Evolutionary conservation across 2,329 filamentous ascomycete genomes (phyloP).

Genomic region (Neoarthrinium moseri): DNA sequence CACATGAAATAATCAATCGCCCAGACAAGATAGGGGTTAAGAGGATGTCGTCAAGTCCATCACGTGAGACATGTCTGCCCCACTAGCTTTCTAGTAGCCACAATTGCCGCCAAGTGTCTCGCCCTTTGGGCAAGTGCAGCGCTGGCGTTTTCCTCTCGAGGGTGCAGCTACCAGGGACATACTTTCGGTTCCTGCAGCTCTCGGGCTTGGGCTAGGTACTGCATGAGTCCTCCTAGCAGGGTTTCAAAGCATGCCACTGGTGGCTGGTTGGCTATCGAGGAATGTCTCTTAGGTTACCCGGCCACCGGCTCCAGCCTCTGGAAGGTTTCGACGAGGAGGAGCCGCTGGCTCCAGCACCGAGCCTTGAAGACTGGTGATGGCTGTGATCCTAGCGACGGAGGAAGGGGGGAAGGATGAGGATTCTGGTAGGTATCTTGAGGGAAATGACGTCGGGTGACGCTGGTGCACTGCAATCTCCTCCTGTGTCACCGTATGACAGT

Average conservation of each 20-base stretch:
- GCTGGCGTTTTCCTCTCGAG: too few species aligned
- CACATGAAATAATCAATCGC: too few species aligned
- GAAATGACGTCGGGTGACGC: too few species aligned
- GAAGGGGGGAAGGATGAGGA: neutral
- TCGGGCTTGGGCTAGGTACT: neutral
- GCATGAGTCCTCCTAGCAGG: neutral
- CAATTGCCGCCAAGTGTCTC: too few species aligned
- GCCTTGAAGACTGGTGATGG: neutral
- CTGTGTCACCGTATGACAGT: too few species aligned
- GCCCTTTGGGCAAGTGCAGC: too few species aligned
- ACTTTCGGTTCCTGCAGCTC: neutral
- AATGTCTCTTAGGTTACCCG: neutral
- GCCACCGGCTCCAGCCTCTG: neutral
- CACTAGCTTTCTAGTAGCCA: too few species aligned
- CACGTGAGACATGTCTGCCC: too few species aligned
- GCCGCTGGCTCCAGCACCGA: neutral
- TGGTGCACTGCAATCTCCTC: too few species aligned
- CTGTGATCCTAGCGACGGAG: neutral
- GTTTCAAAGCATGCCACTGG: neutral
- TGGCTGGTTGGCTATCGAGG: neutral
- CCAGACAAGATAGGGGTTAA: too few species aligned
- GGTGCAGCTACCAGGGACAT: neutral
- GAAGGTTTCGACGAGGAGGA: neutral
- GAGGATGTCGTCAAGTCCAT: too few species aligned
- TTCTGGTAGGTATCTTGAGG: too few species aligned